A percentile compares a stretch with the other conserved stretches of the same genome.
Conservation (phyloP, 768 basidiomycete genomes). For the Suillus variegatus region DNA sequence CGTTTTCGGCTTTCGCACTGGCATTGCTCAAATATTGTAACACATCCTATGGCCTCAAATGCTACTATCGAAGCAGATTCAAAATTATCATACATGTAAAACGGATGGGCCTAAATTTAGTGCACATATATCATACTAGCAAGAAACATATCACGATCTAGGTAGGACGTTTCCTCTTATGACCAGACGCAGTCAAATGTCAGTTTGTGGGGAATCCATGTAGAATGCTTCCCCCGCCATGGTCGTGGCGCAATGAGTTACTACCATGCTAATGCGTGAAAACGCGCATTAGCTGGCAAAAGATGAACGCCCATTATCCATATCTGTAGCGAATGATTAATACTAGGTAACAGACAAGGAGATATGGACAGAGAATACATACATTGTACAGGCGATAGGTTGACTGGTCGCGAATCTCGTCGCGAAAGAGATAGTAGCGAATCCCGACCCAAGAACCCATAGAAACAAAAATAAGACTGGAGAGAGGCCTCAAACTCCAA, state of each 20-base stretch:
- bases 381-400: slow-evolving; percentile 19
- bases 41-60: not conserved
- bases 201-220: not conserved
- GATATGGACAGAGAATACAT: not conserved
- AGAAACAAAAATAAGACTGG: slow-evolving; percentile 5
- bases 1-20: too few species aligned
- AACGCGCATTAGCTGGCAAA: not conserved
- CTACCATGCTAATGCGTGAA: not conserved
- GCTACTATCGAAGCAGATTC: not conserved
- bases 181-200: not conserved
- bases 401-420: slow-evolving; percentile 12
- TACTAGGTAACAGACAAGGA: not conserved
- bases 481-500: slow-evolving; percentile 16
- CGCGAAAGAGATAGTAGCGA: slow-evolving; percentile 16
- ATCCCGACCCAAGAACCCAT: slow-evolving; percentile 18
- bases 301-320: not conserved
- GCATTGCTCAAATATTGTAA: too few species aligned
- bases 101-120: not conserved
- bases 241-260: not conserved
- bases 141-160: not conserved
- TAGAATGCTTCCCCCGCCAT: not conserved
- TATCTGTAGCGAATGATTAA: not conserved
- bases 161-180: not conserved
- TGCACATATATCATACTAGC: not conserved
- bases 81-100: not conserved